Conservation (phyloP, 176 grass and related monocot genomes). For the Stipa capillata region DNA sequence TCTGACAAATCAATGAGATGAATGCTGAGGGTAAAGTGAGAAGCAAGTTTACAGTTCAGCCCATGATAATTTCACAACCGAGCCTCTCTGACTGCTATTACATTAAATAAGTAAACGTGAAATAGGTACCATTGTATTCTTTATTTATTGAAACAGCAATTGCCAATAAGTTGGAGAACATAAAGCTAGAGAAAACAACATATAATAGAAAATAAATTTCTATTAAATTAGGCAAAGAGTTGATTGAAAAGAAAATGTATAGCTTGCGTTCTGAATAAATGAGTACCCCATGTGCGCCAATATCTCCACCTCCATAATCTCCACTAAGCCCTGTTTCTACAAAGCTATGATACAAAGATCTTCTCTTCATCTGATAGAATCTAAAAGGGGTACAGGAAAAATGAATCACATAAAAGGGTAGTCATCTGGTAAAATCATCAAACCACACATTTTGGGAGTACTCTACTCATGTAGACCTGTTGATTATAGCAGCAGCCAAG, state of each 20-base stretch:
- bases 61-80: neutral
- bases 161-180: neutral
- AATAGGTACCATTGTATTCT: too few species aligned
- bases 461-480: neutral
- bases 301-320: slow-evolving; percentile 33
- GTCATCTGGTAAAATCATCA: slow-evolving; percentile 1
- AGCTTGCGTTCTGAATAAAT: neutral
- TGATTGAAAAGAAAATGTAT: neutral
- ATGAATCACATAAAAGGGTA: slow-evolving; percentile 7
- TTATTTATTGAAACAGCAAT: neutral
- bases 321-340: slow-evolving; percentile 52
- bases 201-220: neutral
- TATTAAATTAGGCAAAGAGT: neutral
- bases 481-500: neutral
- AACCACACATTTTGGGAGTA: neutral
- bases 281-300: slow-evolving; percentile 49
- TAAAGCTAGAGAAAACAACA: neutral
- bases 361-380: slow-evolving; percentile 81
- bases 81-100: neutral
- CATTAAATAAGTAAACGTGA: neutral
- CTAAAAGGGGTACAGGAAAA: slow-evolving; percentile 30
- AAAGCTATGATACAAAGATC: slow-evolving; percentile 75
- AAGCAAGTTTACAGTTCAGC: neutral
- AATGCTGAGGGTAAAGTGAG: neutral
- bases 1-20: neutral